Evolutionary conservation across 371 early-diverging fungal genomes (phyloP), one percentile per base, ranked within the genome.

Genomic region (Syncephalastrum monosporum): DNA sequence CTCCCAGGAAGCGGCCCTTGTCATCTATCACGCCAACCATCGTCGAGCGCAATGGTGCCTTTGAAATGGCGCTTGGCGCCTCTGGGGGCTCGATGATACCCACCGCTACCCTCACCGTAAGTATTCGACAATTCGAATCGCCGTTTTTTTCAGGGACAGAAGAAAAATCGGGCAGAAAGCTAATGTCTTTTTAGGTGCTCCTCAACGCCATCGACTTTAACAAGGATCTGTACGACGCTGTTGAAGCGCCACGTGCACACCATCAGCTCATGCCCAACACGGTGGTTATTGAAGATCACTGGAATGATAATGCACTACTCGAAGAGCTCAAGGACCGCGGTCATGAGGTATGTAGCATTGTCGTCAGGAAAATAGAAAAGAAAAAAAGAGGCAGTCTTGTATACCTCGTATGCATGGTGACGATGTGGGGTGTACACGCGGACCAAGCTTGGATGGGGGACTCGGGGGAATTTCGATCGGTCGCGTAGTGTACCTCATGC

Each of bases 21-120:
- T 97, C 98, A 0, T 94, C 96, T 1, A 84, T 89, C 25, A 85
- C 90, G 0, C 99, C 99, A 0, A 76, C 86, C 0, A 95, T 99
- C 45, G 68, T 99, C 12, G 91, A 91, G 58, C 67, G 74, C 4
- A 78, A 91, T 53, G 81, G 84, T 15, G 56, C 73, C 8, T 82
- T 96, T 48, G 87, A 91, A 66, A 65, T 91, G 52, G 86, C 91
- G 1, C 56, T 91, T 12, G 99, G 99, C 5, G 99, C 90, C 14
- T 88, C 92, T 47, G 99, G 99, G 16, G 99, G 99, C 14, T 89
- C 93, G 46, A 73, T 90, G 59, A 99, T 99, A 57, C 84, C 92
- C 10, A 96, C 97, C 0, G 75, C 94, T 6, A 89, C 92, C 0
- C 56, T 94, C 1, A 84, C 90, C 63, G 90, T 90, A 74, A 62